phyloP scores from a whole-genome alignment of 2,329 filamentous ascomycete genomes.

The Botrytis hyacinthi region DNA sequence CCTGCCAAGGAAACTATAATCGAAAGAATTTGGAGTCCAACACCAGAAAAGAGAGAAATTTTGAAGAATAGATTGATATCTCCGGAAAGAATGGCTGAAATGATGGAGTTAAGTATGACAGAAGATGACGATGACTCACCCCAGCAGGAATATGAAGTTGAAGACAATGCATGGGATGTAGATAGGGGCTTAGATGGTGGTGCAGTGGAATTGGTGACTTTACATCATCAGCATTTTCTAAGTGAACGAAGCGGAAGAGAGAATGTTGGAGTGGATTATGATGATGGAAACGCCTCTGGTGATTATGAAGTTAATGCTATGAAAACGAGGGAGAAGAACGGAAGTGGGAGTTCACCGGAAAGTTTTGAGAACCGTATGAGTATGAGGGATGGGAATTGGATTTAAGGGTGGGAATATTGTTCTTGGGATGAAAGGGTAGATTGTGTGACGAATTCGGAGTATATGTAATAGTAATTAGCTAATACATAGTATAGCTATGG shows the following conservation, averaged over 20 bases:
- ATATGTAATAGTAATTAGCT: background rate
- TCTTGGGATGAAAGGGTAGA: background rate
- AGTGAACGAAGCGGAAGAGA: background rate
- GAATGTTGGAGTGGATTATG: background rate
- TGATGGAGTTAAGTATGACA: constrained; percentile 2
- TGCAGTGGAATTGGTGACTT: background rate
- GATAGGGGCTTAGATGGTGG: background rate
- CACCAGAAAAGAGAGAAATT: background rate
- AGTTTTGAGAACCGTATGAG: background rate
- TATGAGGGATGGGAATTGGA: constrained; percentile 25
- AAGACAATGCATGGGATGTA: background rate
- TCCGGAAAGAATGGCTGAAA: background rate
- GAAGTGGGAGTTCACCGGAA: background rate
- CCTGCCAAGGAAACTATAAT: constrained; percentile 20
- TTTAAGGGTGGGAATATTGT: constrained; percentile 13
- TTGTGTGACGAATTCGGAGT: background rate
- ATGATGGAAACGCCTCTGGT: background rate
- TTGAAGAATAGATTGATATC: background rate
- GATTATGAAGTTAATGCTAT: constrained; percentile 13
- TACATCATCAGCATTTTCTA: background rate
- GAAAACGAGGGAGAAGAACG: constrained; percentile 1
- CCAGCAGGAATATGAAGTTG: background rate
- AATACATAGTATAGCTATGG: background rate
- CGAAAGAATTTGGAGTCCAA: constrained; percentile 19
- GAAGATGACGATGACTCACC: background rate